Conservation (phyloP, 257 asterid species). For the Cordia subcordata region DNA sequence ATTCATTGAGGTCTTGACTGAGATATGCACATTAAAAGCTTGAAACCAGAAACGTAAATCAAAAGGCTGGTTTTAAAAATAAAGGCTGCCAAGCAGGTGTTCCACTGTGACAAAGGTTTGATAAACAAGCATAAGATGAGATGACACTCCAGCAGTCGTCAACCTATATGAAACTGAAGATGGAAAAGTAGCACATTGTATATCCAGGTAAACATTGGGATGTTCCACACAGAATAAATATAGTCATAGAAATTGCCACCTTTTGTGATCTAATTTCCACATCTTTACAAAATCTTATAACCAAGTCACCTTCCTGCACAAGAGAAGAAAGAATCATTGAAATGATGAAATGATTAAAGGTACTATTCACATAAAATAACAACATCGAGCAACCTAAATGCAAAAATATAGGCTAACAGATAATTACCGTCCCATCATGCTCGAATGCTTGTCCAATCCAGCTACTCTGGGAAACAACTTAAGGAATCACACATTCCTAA, state of each 20-base stretch:
- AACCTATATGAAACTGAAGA: no score
- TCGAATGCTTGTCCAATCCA: conserved; percentile 71
- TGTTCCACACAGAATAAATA: not conserved
- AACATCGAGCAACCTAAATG: not conserved
- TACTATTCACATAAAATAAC: conserved; percentile 3
- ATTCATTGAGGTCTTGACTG: no score
- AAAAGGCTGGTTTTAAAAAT: no score
- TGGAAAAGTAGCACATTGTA: not conserved
- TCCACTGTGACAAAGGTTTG: no score
- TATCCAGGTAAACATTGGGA: not conserved
- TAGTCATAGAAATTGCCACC: conserved; percentile 34
- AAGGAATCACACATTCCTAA: conserved; percentile 35
- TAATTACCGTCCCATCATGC: conserved; percentile 74
- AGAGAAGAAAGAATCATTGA: conserved; percentile 9
- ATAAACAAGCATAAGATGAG: no score
- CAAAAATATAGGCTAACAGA: conserved; percentile 3
- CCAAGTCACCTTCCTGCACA: conserved; percentile 71
- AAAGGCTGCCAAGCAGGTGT: no score
- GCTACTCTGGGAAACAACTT: conserved; percentile 49
- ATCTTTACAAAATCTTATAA: conserved; percentile 84
- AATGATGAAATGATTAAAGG: no score
- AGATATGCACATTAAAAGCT: no score
- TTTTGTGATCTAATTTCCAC: conserved; percentile 70
- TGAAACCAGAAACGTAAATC: no score
- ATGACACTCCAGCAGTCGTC: no score